These are phyloP conservation scores for Botryotinia globosa DNA, from an alignment of 2,329 filamentous ascomycete species.

Conservation along the genomic window DNA sequence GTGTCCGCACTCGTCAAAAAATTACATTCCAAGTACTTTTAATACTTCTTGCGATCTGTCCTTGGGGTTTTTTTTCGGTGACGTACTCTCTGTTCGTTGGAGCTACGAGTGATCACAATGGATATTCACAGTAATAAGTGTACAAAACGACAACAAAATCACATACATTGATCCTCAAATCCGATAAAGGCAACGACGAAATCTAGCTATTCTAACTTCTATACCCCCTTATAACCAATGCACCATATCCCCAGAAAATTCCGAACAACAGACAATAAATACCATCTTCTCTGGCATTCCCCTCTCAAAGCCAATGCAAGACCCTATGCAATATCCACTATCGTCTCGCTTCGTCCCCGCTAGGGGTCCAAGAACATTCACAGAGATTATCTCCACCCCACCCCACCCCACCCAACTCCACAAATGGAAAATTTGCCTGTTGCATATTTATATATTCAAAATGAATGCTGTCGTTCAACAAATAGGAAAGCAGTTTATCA, in stretches of 20 bases:
- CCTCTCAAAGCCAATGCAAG: background rate
- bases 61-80: no score
- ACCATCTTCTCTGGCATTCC: background rate
- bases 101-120: background rate
- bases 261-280: background rate
- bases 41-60: background rate
- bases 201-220: background rate
- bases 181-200: background rate
- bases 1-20: background rate
- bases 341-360: background rate
- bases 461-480: rapidly evolving
- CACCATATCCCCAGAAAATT: rapidly evolving
- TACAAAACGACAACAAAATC: background rate
- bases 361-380: background rate
- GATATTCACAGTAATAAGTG: background rate
- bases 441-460: background rate
- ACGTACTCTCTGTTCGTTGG: background rate
- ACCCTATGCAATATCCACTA: background rate
- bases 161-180: background rate
- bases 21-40: background rate
- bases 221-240: background rate
- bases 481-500: background rate
- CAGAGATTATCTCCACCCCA: background rate
- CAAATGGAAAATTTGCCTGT: background rate
- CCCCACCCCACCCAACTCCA: background rate